Evolutionary conservation across 2,329 filamentous ascomycete genomes (phyloP).

Genomic region (Microsporum ferrugineum): DNA sequence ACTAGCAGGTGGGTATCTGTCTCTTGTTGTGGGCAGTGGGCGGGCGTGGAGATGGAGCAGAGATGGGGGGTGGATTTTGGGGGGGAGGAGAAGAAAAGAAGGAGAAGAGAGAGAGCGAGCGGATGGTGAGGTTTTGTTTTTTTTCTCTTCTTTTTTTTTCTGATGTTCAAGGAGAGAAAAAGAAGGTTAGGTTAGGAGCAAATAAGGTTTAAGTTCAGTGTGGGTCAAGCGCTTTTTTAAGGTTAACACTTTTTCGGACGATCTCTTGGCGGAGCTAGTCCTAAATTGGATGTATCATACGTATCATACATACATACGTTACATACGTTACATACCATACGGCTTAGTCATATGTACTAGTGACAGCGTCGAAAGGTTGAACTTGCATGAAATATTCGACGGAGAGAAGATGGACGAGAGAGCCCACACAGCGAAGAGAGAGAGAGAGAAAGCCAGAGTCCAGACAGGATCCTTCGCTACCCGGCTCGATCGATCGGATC

Average conservation of each 20-base stretch:
- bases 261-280: neutral
- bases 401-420: neutral
- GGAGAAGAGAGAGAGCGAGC: neutral
- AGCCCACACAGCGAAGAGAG: neutral
- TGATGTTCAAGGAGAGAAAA: neutral
- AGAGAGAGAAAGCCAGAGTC: neutral
- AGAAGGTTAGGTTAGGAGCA: slow-evolving; percentile 1
- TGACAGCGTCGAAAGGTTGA: no score
- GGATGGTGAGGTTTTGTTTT: neutral
- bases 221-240: slow-evolving; percentile 2
- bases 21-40: neutral
- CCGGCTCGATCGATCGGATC: neutral
- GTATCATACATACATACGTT: neutral
- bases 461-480: neutral
- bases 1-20: slow-evolving; percentile 2
- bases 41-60: neutral
- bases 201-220: slow-evolving; percentile 2
- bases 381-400: neutral
- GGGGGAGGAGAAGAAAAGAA: neutral
- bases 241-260: slow-evolving; percentile 2
- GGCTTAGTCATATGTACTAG: neutral
- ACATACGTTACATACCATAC: neutral
- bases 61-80: neutral
- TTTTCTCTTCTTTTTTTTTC: neutral
- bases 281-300: neutral